Evolutionary conservation across 495 filamentous ascomycete genomes (phyloP), one percentile per base, ranked within the genome.

Genomic region (Lepraria neglecta): DNA sequence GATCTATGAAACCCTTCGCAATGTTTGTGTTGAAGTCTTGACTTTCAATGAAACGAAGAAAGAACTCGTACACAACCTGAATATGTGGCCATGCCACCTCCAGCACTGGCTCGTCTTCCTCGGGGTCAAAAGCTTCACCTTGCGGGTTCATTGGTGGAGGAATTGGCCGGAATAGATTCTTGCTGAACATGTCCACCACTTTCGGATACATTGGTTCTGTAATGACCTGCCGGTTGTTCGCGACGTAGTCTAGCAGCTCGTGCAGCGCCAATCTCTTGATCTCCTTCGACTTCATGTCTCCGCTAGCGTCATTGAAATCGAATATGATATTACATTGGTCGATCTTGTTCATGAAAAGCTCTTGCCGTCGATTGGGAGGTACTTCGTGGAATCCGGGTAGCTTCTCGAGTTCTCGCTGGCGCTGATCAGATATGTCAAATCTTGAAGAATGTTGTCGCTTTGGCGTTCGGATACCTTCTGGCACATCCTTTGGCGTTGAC

Each of bases 1-100:
- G 94, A 67, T 99, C 94, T 67, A 99, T 99, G 72, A 94, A 96
- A 33, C 89, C 86, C 73, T 99, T 99, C n/a, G 95, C 94, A 66
- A 96, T 95, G 73, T 99, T 99, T 40, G 94, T 99, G 75, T 99
- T 99, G 84, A 99, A 99, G 71, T 99, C 94, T 73, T 97, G 95
- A 73, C 94, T 99, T 70, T 99, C 94, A 68, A 99, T 99, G 75
- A 97, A 99, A 52, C 94, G 78, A 59, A 99, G 79, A 78, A 99
- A 99, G 78, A 99, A 99, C 73, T 99, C 94, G 70, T 99, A 99
- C 31, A 99, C 95, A 42, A 97, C 95, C 73, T 99, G 94, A 57
- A 99, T 99, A 72, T 99, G 94, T 14, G 94, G 94, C 94, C 94
- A 99, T 12, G 94, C 95, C 15, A 99, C 95, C 76, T 99, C 94